Percentiles rank a stretch among this genome's conserved stretches.
phyloP scores from a whole-genome alignment of 805 yeast genomes.

The Saccharomyces mikatae region DNA sequence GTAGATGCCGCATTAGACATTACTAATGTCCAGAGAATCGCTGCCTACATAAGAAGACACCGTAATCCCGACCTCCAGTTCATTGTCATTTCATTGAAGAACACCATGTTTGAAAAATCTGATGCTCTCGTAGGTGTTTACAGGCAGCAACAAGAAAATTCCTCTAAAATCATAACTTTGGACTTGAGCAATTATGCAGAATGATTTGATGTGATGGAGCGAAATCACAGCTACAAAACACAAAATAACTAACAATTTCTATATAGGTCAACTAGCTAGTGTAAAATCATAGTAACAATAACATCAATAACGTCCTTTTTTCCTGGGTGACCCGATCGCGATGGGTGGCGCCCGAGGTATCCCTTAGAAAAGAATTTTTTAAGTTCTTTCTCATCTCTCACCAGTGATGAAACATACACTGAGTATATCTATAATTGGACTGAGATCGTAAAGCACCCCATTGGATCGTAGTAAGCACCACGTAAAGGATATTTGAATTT shows the following conservation, averaged over 20 bases:
- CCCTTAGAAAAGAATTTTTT: background rate
- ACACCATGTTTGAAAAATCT: conserved; percentile 76
- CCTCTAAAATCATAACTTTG: conserved; percentile 65
- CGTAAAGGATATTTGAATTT: background rate
- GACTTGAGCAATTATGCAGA: conserved; percentile 59
- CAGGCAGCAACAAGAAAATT: conserved; percentile 65
- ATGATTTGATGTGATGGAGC: conserved; percentile 4
- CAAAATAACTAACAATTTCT: background rate
- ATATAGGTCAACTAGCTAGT: background rate
- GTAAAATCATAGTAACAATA: background rate
- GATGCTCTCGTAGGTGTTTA: conserved; percentile 91
- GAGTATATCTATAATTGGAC: background rate
- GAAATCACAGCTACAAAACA: background rate
- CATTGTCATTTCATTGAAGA: conserved; percentile 86
- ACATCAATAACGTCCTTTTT: background rate
- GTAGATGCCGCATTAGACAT: conserved; percentile 97
- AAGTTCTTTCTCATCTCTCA: background rate
- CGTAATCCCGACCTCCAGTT: conserved; percentile 79
- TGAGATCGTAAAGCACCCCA: background rate
- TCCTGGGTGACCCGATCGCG: background rate
- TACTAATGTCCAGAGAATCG: conserved; percentile 76
- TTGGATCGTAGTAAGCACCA: background rate
- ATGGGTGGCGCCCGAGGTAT: background rate
- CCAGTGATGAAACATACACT: background rate
- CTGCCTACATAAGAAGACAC: conserved; percentile 70